Base-by-base conservation (phyloP, 495 filamentous ascomycete species). In the Peziza echinospora region DNA sequence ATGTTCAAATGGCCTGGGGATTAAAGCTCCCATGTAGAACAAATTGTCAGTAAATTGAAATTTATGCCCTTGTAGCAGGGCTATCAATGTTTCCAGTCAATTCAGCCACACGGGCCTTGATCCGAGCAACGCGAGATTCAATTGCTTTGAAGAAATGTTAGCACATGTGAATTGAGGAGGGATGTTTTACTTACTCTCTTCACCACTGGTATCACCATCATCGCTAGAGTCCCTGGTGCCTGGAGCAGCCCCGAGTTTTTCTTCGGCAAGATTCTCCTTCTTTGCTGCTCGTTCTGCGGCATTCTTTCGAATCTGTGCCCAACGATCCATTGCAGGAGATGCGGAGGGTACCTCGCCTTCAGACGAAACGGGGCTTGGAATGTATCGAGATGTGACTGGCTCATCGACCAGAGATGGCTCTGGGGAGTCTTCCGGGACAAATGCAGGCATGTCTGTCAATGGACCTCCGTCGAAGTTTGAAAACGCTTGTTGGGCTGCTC, bases 51-150 rank as follows among this genome's bases (percentile, higher is more conserved):
- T n/a, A n/a, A n/a, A n/a, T n/a, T n/a, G n/a, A n/a, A 37, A 1
- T 37, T 37, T 37, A 37, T 2, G 55, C 54, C 47, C 30, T 37
- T 4, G 19, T 7, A 13, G 6, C 13, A 2, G 41, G 41, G 5
- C n/a, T 23, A 22, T 89, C 80, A 70, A 82, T 77, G 62, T 78
- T 80, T 49, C 80, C 80, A 10, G 91, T 97, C 55, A 97, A 63
- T 63, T 93, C 83, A 41, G 89, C 89, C 41, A 97, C 91, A 26
- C 89, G 73, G 47, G 91, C 91, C 65, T 94, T 94, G 71, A 97
- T 97, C 47, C 91, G 81, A 26, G 89, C 89, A 49, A 94, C 89
- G 47, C 89, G 81, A 30, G 84, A 82, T 62, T 97, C 89, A 53
- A 97, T 94, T 23, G 84, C 83, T 91, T 49, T 8, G 53, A 21